Base-by-base conservation (phyloP, 2,329 filamentous ascomycete species). In the Phialocephala sp. region DNA sequence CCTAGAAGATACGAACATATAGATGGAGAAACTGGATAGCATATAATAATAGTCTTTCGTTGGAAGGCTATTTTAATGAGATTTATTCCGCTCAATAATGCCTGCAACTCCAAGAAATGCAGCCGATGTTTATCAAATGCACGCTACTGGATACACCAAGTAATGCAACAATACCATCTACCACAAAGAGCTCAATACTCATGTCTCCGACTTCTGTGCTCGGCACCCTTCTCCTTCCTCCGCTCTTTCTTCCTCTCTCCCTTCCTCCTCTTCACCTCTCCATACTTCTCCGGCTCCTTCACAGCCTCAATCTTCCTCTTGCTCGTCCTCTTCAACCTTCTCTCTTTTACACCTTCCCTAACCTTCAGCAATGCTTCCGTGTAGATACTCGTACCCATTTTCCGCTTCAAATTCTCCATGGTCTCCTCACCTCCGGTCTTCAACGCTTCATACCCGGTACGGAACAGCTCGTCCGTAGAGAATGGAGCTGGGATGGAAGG, bases 271-370 rank as follows among this genome's bases (percentile, higher is more conserved):
- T 97, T 97, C 72, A 91, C 89, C 74, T 85, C 83, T 35, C 89
- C 92, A 72, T 89, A 88, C 76, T 84, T 90, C 80, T 95, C 94
- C 1, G 95, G 95, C 74, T 91, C 87, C 59, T 86, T 86, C 27
- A 99, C 89, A 12, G 92, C 92, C 76, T 96, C 94, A 69, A 98
- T 92, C 79, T 92, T 92, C 74, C 95, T 87, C 86, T 99, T 99
- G 69, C 85, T 87, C 62, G 90, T 87, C 69, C 96, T 83, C 73
- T 89, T 87, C 76, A 92, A 87, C 71, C 95, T 84, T 73, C 90
- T 87, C 69, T 85, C 84, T 74, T 86, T 87, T n/a, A 95, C 89
- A 18, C 84, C 85, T 60, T 91, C 88, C 66, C 92, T 87, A 8
- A 96, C 92, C 47, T 85, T 85, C 45, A 91, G 79, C 74, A 98